Percentiles rank a stretch among this genome's conserved stretches.
These are phyloP conservation scores for Wallacemonas sp. DNA, from an alignment of 208 protist genomes.

Conservation along the genomic window DNA sequence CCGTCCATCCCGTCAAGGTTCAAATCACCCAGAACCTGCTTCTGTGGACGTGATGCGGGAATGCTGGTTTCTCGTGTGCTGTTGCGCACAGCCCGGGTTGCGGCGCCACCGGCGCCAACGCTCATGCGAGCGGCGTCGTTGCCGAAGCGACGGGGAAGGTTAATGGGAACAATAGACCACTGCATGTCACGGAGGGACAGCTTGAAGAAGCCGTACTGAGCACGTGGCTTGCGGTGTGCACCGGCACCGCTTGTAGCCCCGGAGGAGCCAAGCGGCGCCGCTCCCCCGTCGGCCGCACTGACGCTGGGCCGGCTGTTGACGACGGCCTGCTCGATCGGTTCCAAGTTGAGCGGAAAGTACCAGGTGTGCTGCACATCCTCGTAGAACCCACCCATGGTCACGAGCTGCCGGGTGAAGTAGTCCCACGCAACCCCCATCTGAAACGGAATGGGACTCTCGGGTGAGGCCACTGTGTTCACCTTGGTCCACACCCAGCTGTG, in stretches of 20 bases:
- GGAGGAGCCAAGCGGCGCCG: not conserved
- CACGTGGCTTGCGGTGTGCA: not conserved
- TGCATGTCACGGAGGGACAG: constrained; percentile 63
- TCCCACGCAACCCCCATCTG: constrained; percentile 70
- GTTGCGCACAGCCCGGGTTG: not conserved
- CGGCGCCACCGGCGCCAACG: not conserved
- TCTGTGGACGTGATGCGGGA: not conserved
- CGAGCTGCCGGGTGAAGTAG: constrained; percentile 50
- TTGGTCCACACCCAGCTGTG: constrained; percentile 67
- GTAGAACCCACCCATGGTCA: constrained; percentile 63
- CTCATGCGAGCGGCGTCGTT: not conserved
- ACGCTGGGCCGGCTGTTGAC: not conserved
- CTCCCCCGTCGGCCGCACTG: not conserved
- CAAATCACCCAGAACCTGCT: constrained; percentile 7
- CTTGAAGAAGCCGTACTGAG: constrained; percentile 67
- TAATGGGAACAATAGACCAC: constrained; percentile 75
- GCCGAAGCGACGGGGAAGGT: constrained; percentile 36
- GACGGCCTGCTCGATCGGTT: constrained; percentile 20
- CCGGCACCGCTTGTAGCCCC: constrained; percentile 4
- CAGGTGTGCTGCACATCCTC: constrained; percentile 58
- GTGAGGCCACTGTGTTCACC: constrained; percentile 54
- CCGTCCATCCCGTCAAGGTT: constrained; percentile 2
- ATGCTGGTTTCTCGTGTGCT: not conserved
- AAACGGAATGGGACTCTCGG: constrained; percentile 82
- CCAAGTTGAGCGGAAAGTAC: constrained; percentile 72